These are phyloP conservation scores for Colletotrichum euphorbiae DNA, from an alignment of 2,329 filamentous ascomycete species.

Conservation along the genomic window DNA sequence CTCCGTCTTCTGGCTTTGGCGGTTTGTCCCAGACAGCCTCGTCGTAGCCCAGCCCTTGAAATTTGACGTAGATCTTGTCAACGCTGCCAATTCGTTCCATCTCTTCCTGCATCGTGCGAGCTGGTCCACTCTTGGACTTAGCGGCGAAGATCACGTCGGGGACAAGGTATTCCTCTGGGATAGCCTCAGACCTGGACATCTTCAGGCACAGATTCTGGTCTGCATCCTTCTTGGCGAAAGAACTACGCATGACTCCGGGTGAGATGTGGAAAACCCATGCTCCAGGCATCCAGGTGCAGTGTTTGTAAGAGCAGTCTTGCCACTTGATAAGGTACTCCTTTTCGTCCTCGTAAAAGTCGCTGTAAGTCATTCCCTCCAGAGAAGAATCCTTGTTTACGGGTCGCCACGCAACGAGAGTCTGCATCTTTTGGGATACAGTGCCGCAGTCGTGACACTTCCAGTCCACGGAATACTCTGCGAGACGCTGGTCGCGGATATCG, in stretches of 20 bases:
- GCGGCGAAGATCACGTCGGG: slow-evolving; percentile 85
- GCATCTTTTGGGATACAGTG: slow-evolving; percentile 73
- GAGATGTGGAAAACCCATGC: slow-evolving; percentile 86
- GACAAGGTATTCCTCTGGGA: slow-evolving; percentile 87
- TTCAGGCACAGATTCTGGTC: slow-evolving; percentile 64
- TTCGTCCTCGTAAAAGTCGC: slow-evolving; percentile 72
- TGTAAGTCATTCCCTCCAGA: slow-evolving; percentile 60
- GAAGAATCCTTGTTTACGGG: slow-evolving; percentile 71
- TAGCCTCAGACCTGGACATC: slow-evolving; percentile 79
- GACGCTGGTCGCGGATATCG: slow-evolving; percentile 69
- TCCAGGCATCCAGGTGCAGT: slow-evolving; percentile 88
- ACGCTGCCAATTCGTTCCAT: slow-evolving; percentile 79
- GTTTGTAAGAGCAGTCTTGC: slow-evolving; percentile 82
- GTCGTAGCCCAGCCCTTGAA: slow-evolving; percentile 90
- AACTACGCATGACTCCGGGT: slow-evolving; percentile 71
- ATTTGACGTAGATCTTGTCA: slow-evolving; percentile 84
- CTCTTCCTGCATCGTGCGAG: slow-evolving; percentile 65
- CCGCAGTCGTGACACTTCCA: slow-evolving; percentile 87
- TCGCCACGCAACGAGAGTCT: slow-evolving; percentile 89
- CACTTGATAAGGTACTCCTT: slow-evolving; percentile 95
- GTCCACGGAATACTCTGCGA: slow-evolving; percentile 77
- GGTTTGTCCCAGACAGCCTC: slow-evolving; percentile 91
- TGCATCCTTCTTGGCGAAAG: slow-evolving; percentile 79
- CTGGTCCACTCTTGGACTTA: slow-evolving; percentile 59
- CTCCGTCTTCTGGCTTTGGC: slow-evolving; percentile 71